These are phyloP conservation scores for Xylaria digitata DNA, from an alignment of 2,329 filamentous ascomycete genomes.

Conservation along the genomic window DNA sequence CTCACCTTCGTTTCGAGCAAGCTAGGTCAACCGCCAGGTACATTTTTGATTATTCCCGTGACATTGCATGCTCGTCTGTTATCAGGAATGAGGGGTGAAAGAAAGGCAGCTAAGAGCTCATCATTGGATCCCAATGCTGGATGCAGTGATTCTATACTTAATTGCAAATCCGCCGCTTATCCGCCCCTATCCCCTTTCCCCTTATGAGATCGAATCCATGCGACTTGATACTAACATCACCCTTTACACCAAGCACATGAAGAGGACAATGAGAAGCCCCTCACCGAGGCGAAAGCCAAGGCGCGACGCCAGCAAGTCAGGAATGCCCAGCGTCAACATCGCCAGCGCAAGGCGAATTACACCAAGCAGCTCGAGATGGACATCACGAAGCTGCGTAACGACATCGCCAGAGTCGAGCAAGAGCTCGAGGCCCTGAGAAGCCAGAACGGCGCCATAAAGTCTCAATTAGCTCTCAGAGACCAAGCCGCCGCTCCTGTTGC, in stretches of 20 bases:
- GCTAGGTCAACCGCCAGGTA: constrained; percentile 45
- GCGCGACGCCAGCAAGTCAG: constrained; percentile 64
- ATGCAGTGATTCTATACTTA: constrained; percentile 1
- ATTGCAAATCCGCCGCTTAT: not conserved
- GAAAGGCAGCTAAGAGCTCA: not conserved
- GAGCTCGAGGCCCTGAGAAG: constrained; percentile 53
- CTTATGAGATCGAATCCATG: not conserved
- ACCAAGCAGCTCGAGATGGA: constrained; percentile 66
- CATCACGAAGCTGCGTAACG: constrained; percentile 59
- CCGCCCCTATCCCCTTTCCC: not conserved
- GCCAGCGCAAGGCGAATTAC: constrained; percentile 67
- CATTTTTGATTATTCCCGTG: constrained; percentile 19
- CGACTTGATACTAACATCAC: constrained; percentile 16
- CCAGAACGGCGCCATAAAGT: constrained; percentile 59
- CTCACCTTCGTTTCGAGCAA: constrained; percentile 53
- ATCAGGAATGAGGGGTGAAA: not conserved
- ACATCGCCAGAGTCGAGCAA: constrained; percentile 57
- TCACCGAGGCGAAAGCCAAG: constrained; percentile 56
- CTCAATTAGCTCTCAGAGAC: constrained; percentile 44
- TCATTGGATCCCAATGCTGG: not conserved
- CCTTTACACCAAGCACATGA: not conserved
- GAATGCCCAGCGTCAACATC: constrained; percentile 65
- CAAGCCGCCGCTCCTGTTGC: constrained; percentile 6
- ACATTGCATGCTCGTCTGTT: not conserved
- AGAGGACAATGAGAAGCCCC: constrained; percentile 24